Evolutionary conservation across 495 filamentous ascomycete genomes (phyloP), one percentile per base, ranked within the genome.

Genomic region (Podospora pseudocomata): DNA sequence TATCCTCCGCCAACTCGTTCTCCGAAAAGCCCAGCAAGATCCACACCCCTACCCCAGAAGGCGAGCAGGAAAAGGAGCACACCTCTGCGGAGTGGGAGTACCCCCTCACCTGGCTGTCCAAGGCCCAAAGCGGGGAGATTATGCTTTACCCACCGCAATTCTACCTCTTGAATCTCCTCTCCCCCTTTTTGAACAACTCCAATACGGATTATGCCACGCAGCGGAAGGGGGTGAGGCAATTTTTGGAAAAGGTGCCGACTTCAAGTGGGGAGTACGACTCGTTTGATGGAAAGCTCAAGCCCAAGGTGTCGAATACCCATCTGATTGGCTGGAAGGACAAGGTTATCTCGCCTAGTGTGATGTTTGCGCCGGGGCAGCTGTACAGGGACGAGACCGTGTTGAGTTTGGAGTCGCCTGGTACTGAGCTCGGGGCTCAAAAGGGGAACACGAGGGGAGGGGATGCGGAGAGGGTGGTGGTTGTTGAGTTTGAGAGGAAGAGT

Each of bases 101-200:
- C 26, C 85, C 90, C 0, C 71, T 79, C 7, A 82, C 83, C 53
- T 97, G 94, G 92, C 78, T 96, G 27, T 77, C 78, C 1, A 81
- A 86, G 67, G 87, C 89, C 11, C 77, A 77, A 4, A 75, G 71
- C 0, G 88, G 86, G 9, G 86, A 92, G 54, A 88, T 97, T 58
- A 89, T 96, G 64, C 82, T 99, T 0, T 97, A 92, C 72, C 95
- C 95, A 30, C 95, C 95, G 2, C 95, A 99, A 72, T 91, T 88
- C 76, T 90, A 93, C 71, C 85, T 99, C 0, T 79, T 97, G 13
- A 81, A 86, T 23, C 73, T 91, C 0, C 79, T 96, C 28, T 28
- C 5, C 80, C 89, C 2, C 79, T 82, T 13, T 92, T 91, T 68
- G 76, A 93, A 77, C 54, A 18, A 32, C 11, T 9, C 11, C 4